Percentiles rank a stretch among this genome's conserved stretches.
Evolutionary conservation across 2,329 filamentous ascomycete genomes (phyloP).

Genomic region (Penicillium sp.): DNA sequence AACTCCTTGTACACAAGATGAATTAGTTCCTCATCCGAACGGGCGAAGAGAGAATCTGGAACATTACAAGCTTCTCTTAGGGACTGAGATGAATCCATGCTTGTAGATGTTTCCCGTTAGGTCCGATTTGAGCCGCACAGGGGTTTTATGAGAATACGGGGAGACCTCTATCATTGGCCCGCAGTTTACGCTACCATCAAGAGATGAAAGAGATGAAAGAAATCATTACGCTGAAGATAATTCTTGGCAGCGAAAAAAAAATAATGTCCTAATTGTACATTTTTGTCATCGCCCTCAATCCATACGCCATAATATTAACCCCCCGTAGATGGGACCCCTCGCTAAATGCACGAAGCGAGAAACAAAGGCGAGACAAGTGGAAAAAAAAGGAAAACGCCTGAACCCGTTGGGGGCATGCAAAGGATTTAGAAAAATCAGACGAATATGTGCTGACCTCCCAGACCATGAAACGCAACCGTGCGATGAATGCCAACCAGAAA

Average conservation of each 20-base stretch:
- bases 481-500: conserved; percentile 10
- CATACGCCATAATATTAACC: background rate
- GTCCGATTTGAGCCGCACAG: background rate
- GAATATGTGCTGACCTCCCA: conserved; percentile 3
- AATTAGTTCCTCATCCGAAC: conserved; percentile 3
- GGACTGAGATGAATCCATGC: background rate
- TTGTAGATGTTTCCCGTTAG: background rate
- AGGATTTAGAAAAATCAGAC: background rate
- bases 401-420: conserved; percentile 1
- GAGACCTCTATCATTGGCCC: background rate
- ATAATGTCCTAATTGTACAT: conserved; percentile 7
- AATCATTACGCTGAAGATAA: background rate
- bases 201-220: background rate
- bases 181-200: background rate
- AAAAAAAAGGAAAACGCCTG: conserved; percentile 2
- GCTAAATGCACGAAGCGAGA: conserved; percentile 3
- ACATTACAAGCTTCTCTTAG: conserved; percentile 6
- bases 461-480: conserved; percentile 3
- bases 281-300: background rate
- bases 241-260: background rate
- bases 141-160: background rate
- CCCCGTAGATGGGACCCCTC: background rate
- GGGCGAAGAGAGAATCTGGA: conserved; percentile 10
- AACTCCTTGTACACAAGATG: conserved; percentile 13
- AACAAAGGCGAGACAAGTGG: background rate